phyloP scores from a whole-genome alignment of 106 monocot genomes.

The Dendrobium huoshanense region DNA sequence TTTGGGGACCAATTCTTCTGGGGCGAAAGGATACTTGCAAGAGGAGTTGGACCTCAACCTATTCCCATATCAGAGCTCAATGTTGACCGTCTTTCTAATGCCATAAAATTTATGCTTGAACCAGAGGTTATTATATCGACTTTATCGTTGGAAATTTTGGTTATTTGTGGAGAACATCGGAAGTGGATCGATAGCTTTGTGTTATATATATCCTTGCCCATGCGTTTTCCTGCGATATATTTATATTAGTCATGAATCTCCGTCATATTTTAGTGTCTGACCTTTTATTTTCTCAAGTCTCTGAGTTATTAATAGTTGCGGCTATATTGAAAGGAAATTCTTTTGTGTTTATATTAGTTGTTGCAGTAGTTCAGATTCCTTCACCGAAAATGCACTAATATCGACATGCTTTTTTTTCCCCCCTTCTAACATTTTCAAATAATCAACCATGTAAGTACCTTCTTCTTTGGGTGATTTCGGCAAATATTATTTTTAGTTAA shows the following conservation, averaged over 20 bases:
- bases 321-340: not conserved
- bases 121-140: slow-evolving; percentile 56
- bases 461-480: too few relatives aligned
- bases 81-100: slow-evolving; percentile 56
- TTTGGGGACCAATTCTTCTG: slow-evolving; percentile 97
- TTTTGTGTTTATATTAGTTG: not conserved
- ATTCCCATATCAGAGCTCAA: slow-evolving; percentile 83
- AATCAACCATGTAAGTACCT: too few relatives aligned
- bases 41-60: slow-evolving; percentile 81
- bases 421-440: too few relatives aligned
- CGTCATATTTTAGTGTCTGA: not conserved
- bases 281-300: not conserved
- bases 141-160: not conserved
- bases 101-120: slow-evolving; percentile 87
- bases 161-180: not conserved
- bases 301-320: not conserved
- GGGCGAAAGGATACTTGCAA: slow-evolving; percentile 73
- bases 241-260: not conserved
- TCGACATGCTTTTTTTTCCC: too few relatives aligned
- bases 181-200: not conserved
- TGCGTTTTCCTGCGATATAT: not conserved
- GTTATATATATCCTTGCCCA: not conserved
- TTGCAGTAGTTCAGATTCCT: not conserved
- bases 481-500: too few relatives aligned
- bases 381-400: too few relatives aligned